Evolutionary conservation across 2,329 filamentous ascomycete species (phyloP), one percentile per base, ranked within the genome.

Genomic region (Fusarium coffeatum): DNA sequence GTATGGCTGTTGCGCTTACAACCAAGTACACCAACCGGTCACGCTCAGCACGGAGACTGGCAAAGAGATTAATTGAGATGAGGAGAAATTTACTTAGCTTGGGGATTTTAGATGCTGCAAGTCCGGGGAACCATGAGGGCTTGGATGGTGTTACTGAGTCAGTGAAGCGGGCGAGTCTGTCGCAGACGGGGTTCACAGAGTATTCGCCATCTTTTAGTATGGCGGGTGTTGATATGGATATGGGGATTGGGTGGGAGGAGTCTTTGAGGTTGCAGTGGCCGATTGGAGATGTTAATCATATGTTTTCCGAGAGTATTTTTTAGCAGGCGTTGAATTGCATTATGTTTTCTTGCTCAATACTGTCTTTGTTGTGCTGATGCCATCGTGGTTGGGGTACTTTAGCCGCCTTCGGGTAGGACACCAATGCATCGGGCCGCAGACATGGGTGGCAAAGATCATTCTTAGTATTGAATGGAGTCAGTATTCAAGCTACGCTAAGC

Each of bases 301-400:
- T 68, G 66, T 68, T 68, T 43, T 61, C 66, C 4, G 66, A 68
- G 42, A 61, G 42, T 18, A 71, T 61, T 2, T 68, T 68, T 51
- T 57, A 68, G 55, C n/a, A 8, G 8, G 15, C 27, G 9, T 2
- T 42, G 15, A 54, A 23, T 43, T 40, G 27, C 5, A 34, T 22
- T 4, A 12, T 34, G 8, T 16, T 34, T 3, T 5, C 3, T 18
- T 22, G 16, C 8, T 10, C 10, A n/a, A 37, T 4, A 37, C 18
- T n/a, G 18, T 37, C 18, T 37, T n/a, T 37, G 9, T 37, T 9
- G 32, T 18, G 34, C n/a, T 37, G 18, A 37, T 32, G 30, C 30
- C 30, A 16, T n/a, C 34, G 18, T n/a, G 10, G 3, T 32, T 16
- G 30, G 1, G 12, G 32, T 16, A 16, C 22, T 11, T 32, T 40